Evolutionary conservation across 352 stramenopile species (phyloP), one percentile per base, ranked within the genome.

Genomic region (Globisporangium takayamanum): DNA sequence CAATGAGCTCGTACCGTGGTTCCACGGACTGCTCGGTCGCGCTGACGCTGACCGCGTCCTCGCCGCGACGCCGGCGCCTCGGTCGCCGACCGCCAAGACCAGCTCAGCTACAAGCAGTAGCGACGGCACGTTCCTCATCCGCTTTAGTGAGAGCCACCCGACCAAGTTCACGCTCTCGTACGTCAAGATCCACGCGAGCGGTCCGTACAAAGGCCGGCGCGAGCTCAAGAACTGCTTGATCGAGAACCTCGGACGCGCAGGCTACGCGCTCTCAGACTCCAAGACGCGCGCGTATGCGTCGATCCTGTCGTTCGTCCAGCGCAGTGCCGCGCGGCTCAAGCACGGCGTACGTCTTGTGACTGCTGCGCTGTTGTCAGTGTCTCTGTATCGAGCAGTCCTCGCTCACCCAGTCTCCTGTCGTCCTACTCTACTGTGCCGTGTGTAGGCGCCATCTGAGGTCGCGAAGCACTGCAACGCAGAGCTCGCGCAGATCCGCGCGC

Each of bases 81-180:
- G 20, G 6, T 53, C 66, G 25, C 25, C 48, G 26, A 39, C 25
- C 4, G 6, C 11, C 20, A 51, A n/a, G 22, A 28, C 47, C 14
- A 20, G 25, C 11, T n/a, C n/a, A n/a, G n/a, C n/a, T n/a, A n/a
- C n/a, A n/a, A n/a, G n/a, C n/a, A n/a, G n/a, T n/a, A 68, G 72
- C 15, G 83, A 92, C 53, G 83, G 80, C 16, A 68, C 83, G 30
- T 93, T 93, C 64, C 68, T 90, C 44, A 66, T 93, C 45, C 69
- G 84, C 45, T 93, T 91, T 64, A 90, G 79, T 42, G 83, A 93
- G 63, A 87, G 79, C 11, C 83, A 90, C 12, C 83, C 83, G 39
- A 74, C 74, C 14, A 85, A 87, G 47, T 89, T 93, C 61, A 88
- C 74, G 33, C 67, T 93, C 22, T 82, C 81, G 53, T 93, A 93